These are phyloP conservation scores for Leishmania tarentolae DNA, from an alignment of 208 protist genomes.

Conservation along the genomic window DNA sequence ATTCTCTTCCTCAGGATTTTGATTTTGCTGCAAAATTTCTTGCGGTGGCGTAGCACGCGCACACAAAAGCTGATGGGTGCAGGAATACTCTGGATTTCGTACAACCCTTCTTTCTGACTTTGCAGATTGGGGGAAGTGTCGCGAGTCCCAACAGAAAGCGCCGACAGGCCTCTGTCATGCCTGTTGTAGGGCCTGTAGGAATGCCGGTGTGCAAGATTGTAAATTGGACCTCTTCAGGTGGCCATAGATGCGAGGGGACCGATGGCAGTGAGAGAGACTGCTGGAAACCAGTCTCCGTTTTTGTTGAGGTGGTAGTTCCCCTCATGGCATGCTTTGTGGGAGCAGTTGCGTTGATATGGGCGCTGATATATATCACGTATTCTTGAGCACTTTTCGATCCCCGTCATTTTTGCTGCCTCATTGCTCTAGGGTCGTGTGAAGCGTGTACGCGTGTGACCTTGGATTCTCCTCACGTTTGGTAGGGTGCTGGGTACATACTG, in stretches of 20 bases:
- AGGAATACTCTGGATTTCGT: not conserved
- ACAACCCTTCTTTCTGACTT: not conserved
- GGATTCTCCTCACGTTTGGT: not conserved
- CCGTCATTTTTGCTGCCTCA: not conserved
- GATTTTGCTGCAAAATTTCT: not conserved
- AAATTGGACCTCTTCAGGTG: not conserved
- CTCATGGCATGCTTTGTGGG: not conserved
- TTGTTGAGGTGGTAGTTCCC: not conserved
- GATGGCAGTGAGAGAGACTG: not conserved
- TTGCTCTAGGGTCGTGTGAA: not conserved
- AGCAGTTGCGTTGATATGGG: not conserved
- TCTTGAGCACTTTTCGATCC: no score
- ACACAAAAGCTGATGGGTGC: not conserved
- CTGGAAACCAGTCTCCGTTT: not conserved
- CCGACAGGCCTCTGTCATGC: not conserved
- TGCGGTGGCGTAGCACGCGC: not conserved
- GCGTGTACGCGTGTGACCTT: not conserved
- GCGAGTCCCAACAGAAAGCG: no score
- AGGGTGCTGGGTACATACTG: not conserved
- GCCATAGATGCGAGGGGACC: not conserved
- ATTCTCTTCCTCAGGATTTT: not conserved
- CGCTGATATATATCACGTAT: no score
- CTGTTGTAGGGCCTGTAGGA: not conserved
- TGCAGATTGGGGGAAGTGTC: not conserved
- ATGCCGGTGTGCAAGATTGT: no score